Conservation (phyloP, 768 basidiomycete genomes). For the Lentinula aciculospora region DNA sequence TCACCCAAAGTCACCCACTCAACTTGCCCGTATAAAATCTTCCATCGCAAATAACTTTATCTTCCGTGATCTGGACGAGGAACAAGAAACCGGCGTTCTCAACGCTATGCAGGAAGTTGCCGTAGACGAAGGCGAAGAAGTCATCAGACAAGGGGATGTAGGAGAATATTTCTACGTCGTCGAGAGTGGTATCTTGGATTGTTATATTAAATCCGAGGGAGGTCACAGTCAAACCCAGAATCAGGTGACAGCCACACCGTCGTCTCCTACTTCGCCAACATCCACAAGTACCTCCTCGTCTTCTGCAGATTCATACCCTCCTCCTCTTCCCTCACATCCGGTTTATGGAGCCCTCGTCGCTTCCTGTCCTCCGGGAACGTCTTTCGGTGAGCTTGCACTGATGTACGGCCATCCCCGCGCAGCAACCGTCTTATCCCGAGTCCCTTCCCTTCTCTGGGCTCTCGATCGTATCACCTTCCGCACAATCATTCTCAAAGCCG, state of each 20-base stretch:
- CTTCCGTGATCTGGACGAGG: conserved; percentile 94
- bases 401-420: conserved; percentile 98
- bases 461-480: conserved; percentile 98
- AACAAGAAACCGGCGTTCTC: conserved; percentile 88
- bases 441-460: conserved; percentile 84
- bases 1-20: conserved; percentile 75
- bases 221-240: no score
- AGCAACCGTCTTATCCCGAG: conserved; percentile 85
- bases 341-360: conserved; percentile 78
- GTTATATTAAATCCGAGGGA: conserved; percentile 45
- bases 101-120: conserved; percentile 91
- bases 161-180: conserved; percentile 98
- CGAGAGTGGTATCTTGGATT: conserved; percentile 80
- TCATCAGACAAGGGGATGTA: conserved; percentile 94
- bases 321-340: conserved; percentile 54
- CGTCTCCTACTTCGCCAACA: conserved; percentile 54
- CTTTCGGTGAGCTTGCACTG: conserved; percentile 93
- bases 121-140: conserved; percentile 71
- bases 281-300: conserved; percentile 25
- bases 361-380: conserved; percentile 78
- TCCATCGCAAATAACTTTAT: conserved; percentile 89
- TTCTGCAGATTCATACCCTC: conserved; percentile 50
- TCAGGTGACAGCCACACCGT: conserved; percentile 60
- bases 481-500: conserved; percentile 92
- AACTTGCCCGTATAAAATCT: conserved; percentile 80